These are phyloP conservation scores for Yamadazyma buinensis DNA, from an alignment of 1,139 yeast genomes.

Conservation along the genomic window DNA sequence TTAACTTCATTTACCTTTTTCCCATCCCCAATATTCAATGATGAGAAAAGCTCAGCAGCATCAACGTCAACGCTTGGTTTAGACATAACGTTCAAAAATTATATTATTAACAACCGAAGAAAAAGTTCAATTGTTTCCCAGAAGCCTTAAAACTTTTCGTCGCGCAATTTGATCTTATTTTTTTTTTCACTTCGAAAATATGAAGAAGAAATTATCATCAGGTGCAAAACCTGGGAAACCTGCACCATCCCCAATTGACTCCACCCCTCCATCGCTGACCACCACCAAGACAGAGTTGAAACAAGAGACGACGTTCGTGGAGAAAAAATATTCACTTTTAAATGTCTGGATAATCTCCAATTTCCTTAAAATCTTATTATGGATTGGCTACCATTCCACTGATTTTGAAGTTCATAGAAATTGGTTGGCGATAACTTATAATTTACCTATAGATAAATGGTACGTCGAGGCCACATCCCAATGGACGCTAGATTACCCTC, in stretches of 20 bases:
- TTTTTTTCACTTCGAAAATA: too few relatives aligned
- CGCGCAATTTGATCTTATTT: too few relatives aligned
- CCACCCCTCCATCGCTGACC: too few relatives aligned
- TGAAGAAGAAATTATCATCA: too few relatives aligned
- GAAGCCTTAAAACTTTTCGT: too few relatives aligned
- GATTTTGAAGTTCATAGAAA: conserved; percentile 97
- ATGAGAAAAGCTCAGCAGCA: conserved; percentile 32
- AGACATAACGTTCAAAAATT: conserved; percentile 9
- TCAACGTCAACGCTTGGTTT: conserved; percentile 21
- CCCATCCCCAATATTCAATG: conserved; percentile 20
- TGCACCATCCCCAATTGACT: not conserved
- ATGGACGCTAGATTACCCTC: conserved; percentile 98
- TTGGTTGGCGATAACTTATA: conserved; percentile 89
- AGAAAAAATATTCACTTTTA: conserved; percentile 21
- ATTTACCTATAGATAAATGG: conserved; percentile 79
- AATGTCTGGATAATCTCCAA: conserved; percentile 40
- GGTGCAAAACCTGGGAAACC: too few relatives aligned
- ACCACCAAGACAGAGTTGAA: not conserved
- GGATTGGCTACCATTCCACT: conserved; percentile 65
- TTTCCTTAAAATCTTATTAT: conserved; percentile 34
- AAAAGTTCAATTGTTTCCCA: too few relatives aligned
- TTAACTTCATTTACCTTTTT: conserved; percentile 4
- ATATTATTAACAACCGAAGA: not conserved
- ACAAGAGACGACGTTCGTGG: not conserved
- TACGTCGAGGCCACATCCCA: conserved; percentile 78